Evolutionary conservation across 2,329 filamentous ascomycete species (phyloP).

Genomic region (Bertia moriformis): DNA sequence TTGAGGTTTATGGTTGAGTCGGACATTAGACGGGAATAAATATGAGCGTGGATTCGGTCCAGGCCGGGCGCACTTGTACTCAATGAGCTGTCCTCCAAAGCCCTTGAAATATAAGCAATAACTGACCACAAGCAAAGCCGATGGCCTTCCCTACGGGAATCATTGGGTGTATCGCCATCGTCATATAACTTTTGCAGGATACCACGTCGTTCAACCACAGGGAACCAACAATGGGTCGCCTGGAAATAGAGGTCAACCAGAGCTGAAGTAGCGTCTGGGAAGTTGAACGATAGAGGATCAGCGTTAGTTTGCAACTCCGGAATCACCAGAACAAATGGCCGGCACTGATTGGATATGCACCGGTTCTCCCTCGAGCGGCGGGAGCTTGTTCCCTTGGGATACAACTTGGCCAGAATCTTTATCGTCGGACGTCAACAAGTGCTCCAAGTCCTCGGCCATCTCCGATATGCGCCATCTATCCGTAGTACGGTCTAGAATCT

Average conservation of each 20-base stretch:
- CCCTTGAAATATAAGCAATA: background rate
- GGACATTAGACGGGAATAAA: background rate
- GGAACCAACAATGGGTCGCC: background rate
- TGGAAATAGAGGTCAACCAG: background rate
- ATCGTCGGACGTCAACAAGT: too few species aligned
- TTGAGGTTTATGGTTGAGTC: background rate
- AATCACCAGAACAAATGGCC: too few species aligned
- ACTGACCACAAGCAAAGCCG: background rate
- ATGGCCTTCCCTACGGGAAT: background rate
- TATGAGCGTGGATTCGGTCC: background rate
- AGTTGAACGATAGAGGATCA: too few species aligned
- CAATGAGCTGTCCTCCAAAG: too few species aligned
- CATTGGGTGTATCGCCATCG: background rate
- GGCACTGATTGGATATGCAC: too few species aligned
- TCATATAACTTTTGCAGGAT: background rate
- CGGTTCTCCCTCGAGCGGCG: too few species aligned
- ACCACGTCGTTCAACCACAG: background rate
- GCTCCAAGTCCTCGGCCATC: too few species aligned
- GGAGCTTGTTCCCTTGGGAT: too few species aligned
- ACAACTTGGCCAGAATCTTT: too few species aligned
- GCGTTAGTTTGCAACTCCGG: too few species aligned
- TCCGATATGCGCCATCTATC: too few species aligned
- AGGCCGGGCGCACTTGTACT: background rate
- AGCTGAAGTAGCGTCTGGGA: background rate
- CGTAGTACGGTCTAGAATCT: too few species aligned